These are phyloP conservation scores for Yamadazyma dushanensis DNA, from an alignment of 1,139 yeast genomes.

Conservation along the genomic window DNA sequence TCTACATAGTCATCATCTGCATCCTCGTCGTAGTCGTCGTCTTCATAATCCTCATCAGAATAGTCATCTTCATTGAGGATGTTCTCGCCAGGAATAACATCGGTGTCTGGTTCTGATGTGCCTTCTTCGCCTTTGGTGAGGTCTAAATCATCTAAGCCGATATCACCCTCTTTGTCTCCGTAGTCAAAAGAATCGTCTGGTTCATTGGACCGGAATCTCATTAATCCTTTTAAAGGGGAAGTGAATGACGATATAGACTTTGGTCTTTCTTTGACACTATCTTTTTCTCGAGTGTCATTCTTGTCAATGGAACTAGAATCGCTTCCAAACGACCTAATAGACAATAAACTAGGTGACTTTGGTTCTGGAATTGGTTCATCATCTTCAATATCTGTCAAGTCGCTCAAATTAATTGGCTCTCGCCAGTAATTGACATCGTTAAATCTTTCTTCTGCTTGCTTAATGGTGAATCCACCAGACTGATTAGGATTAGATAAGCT, in stretches of 20 bases:
- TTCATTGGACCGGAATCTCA: constrained; percentile 32
- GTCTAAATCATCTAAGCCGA: constrained; percentile 14
- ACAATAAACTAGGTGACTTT: constrained; percentile 20
- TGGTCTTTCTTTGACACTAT: constrained; percentile 23
- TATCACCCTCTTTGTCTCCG: constrained; percentile 10
- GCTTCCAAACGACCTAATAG: constrained; percentile 19
- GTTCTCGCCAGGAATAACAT: constrained; percentile 7
- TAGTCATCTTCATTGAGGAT: constrained; percentile 22
- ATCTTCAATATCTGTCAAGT: constrained; percentile 50
- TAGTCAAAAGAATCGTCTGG: constrained; percentile 19
- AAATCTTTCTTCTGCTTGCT: constrained; percentile 55
- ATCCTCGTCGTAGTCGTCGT: constrained; percentile 30
- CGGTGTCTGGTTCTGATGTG: constrained; percentile 18
- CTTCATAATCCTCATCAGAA: constrained; percentile 29
- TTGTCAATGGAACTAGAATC: constrained; percentile 9
- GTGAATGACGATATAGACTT: constrained; percentile 38
- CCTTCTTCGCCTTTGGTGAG: constrained; percentile 17
- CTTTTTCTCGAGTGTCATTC: constrained; percentile 7
- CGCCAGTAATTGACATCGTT: constrained; percentile 94
- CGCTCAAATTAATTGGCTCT: constrained; percentile 70
- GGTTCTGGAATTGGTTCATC: constrained; percentile 22
- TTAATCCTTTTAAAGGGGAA: constrained; percentile 45
- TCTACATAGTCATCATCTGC: constrained; percentile 29
- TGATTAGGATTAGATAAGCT: constrained; percentile 32
- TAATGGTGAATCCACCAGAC: constrained; percentile 26